Evolutionary conservation across 2,329 filamentous ascomycete genomes (phyloP).

Genomic region (Sarocladiaceae sp.): DNA sequence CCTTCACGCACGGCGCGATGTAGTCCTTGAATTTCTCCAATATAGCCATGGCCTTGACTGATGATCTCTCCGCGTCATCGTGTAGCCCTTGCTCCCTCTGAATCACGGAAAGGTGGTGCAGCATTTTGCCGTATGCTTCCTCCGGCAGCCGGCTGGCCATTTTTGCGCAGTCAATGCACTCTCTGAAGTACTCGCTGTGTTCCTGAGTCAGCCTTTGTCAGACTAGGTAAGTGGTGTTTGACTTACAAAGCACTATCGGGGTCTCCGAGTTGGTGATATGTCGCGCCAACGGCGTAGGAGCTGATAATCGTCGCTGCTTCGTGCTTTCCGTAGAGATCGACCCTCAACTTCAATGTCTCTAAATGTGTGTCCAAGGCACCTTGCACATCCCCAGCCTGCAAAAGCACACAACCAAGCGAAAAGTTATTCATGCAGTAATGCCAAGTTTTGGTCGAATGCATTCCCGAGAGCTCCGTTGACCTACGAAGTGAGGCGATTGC

Average conservation of each 20-base stretch:
- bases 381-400: constrained; percentile 1
- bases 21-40: constrained; percentile 3
- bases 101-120: not conserved
- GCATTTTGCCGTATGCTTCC: constrained; percentile 1
- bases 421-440: constrained; percentile 7
- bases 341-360: not conserved
- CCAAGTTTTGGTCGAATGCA: constrained; percentile 5
- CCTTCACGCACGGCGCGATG: constrained; percentile 3
- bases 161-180: constrained; percentile 2
- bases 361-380: constrained; percentile 5
- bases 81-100: not conserved
- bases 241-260: constrained; percentile 6
- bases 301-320: constrained; percentile 3
- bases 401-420: not conserved
- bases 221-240: not conserved
- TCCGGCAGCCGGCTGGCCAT: not conserved
- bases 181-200: not conserved
- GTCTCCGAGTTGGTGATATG: not conserved
- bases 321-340: not conserved
- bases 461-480: not conserved
- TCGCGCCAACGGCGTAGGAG: not conserved
- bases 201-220: not conserved
- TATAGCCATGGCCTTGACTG: not conserved
- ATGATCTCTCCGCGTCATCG: not conserved
- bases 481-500: not conserved